A percentile compares a stretch with the other conserved stretches of the same genome.
These are phyloP conservation scores for Skeletonema costatum DNA, from an alignment of 108 stramenopile species.

Conservation along the genomic window DNA sequence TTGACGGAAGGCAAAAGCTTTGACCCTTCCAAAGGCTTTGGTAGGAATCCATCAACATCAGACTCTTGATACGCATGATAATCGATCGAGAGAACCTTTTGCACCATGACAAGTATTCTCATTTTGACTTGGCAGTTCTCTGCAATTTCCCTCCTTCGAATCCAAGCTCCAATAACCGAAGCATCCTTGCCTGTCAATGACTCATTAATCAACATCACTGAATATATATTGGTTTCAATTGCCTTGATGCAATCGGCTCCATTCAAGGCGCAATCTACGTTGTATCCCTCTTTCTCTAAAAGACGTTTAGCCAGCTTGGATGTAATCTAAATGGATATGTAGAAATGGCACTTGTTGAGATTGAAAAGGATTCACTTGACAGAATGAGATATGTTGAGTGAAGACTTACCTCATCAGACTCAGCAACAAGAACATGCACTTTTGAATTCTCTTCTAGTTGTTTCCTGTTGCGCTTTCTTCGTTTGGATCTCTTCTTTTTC, in stretches of 20 bases:
- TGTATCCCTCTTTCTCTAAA: conserved; percentile 53
- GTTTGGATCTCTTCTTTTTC: conserved; percentile 8
- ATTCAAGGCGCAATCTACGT: conserved; percentile 43
- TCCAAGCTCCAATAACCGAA: conserved; percentile 31
- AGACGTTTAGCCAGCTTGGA: conserved; percentile 42
- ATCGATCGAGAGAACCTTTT: conserved; percentile 36
- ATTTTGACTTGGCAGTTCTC: conserved; percentile 36
- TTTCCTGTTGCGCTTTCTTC: conserved; percentile 34
- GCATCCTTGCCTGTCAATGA: conserved; percentile 44
- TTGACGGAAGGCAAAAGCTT: conserved; percentile 35
- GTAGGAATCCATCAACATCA: conserved; percentile 41
- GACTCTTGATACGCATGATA: conserved; percentile 31
- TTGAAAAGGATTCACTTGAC: not conserved
- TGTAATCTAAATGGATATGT: conserved; percentile 22
- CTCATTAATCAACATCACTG: conserved; percentile 37
- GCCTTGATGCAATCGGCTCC: conserved; percentile 40
- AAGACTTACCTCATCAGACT: conserved; percentile 40
- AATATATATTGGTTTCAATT: conserved; percentile 32
- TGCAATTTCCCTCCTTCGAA: conserved; percentile 32
- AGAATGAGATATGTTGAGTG: not conserved
- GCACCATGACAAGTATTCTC: conserved; percentile 39
- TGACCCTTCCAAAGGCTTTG: conserved; percentile 43
- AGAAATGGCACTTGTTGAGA: not conserved
- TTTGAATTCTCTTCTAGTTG: conserved; percentile 44
- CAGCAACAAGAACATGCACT: conserved; percentile 31